Base-by-base conservation (phyloP, 805 yeast species). In the Yueomyces sp. region DNA sequence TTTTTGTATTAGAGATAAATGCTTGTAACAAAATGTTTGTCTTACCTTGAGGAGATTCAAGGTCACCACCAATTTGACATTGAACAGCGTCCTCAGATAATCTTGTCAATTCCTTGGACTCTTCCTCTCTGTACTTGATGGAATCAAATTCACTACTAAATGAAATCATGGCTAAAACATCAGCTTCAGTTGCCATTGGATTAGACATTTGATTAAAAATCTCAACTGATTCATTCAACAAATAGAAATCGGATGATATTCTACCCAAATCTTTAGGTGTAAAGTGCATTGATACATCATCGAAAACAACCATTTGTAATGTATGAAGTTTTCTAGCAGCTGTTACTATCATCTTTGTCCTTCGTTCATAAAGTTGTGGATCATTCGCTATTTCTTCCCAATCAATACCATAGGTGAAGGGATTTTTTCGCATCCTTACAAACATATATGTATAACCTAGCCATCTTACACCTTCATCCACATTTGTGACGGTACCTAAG, bases 381-480 rank as follows among this genome's bases (percentile, higher is more conserved):
- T 92, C 99, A 26, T 80, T 80, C 28, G 77, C 75, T 2, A 94
- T 57, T 49, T 86, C 95, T 49, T 75, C 76, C 92, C 95, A 87
- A 40, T 77, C 85, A 40, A 94, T 76, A 29, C 95, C 98, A 56
- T 92, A 92, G 0, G 83, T 81, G 57, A 87, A 80, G 2, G 99
- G 98, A 50, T 87, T 90, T 56, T 86, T 84, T 46, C 82, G 77
- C 98, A 92, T 92, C 45, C 99, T 69, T 3, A 90, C 96, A 65
- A 76, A 81, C 74, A 92, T 70, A 56, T 92, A 92, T 0, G 98
- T 92, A 54, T 94, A 92, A 3, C 98, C 97, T n/a, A 92, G 68
- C 99, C 99, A 92, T 49, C 81, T 85, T 1, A 92, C 82, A 45
- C 88, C 99, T 64, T 92, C 98, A 31, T 85, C 94, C 8, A 92